phyloP scores from a whole-genome alignment of 768 basidiomycete genomes.

The Russula brevipes region DNA sequence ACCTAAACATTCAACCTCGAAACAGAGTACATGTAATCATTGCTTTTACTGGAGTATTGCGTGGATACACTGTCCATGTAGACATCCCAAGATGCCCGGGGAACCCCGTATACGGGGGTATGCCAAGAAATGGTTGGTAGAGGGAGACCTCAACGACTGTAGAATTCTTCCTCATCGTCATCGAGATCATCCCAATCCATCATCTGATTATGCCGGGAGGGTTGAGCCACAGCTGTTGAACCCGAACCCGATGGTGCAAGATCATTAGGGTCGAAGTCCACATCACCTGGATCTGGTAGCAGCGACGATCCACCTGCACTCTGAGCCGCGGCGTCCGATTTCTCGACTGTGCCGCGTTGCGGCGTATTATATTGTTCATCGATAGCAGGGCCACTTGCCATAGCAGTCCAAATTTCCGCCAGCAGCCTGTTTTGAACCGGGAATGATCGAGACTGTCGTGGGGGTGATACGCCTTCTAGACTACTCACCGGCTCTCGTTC shows the following conservation, averaged over 20 bases:
- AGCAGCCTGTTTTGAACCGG: conserved; percentile 10
- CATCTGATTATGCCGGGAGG: conserved; percentile 1
- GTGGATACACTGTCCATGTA: no score
- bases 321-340: not conserved
- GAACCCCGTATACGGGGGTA: not conserved
- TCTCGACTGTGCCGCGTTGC: conserved; percentile 1
- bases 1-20: no score
- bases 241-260: conserved; percentile 12
- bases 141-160: conserved; percentile 2
- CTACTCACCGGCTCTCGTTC: conserved; percentile 24
- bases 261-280: conserved; percentile 22
- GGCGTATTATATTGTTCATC: conserved; percentile 19
- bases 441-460: not conserved
- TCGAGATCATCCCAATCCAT: conserved; percentile 16
- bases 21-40: not conserved
- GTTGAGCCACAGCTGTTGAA: not conserved
- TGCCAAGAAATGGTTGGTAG: not conserved
- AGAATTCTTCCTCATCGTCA: conserved; percentile 16
- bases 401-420: conserved; percentile 23
- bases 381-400: conserved; percentile 22
- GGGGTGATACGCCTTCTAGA: no score
- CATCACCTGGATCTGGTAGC: not conserved
- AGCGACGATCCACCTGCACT: not conserved
- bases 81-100: not conserved
- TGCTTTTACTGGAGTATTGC: not conserved